Evolutionary conservation across 2,329 filamentous ascomycete species (phyloP).

Genomic region (Ophiocordyceps sinensis): DNA sequence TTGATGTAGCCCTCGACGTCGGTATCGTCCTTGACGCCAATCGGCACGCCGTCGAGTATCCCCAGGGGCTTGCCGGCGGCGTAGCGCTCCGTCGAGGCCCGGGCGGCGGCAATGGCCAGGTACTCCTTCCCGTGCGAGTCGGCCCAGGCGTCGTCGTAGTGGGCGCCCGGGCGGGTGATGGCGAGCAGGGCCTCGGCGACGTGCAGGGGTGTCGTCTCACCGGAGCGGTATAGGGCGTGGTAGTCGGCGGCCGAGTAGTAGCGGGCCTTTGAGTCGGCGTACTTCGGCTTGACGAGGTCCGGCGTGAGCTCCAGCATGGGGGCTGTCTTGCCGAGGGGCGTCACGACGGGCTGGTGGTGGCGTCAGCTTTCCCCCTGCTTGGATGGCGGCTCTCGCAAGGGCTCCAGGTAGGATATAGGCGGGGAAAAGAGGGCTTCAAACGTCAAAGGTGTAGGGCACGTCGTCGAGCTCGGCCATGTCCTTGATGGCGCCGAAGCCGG

Average conservation of each 20-base stretch:
- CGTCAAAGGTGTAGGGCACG: constrained; percentile 30
- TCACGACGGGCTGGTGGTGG: constrained; percentile 38
- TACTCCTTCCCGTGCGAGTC: constrained; percentile 43
- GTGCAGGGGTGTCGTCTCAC: constrained; percentile 54
- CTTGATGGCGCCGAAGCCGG: constrained; percentile 35
- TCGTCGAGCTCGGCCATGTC: constrained; percentile 31
- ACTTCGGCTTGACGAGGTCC: constrained; percentile 24
- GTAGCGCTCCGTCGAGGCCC: constrained; percentile 60
- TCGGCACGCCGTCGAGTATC: constrained; percentile 66
- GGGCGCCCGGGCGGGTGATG: constrained; percentile 42
- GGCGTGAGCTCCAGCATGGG: constrained; percentile 25
- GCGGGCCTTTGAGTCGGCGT: constrained; percentile 27
- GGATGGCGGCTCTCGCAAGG: no score
- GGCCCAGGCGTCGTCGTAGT: constrained; percentile 62
- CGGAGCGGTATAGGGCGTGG: constrained; percentile 56
- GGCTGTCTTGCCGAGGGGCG: constrained; percentile 27
- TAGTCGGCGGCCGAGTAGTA: constrained; percentile 67
- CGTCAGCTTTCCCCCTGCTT: no score
- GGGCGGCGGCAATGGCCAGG: constrained; percentile 50
- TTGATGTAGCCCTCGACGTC: constrained; percentile 56
- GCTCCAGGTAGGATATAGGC: background rate
- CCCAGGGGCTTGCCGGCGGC: constrained; percentile 49
- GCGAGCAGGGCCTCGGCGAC: constrained; percentile 60
- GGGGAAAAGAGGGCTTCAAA: constrained; percentile 14
- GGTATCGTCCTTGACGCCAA: constrained; percentile 74